Conservation (phyloP, 2,329 filamentous ascomycete species). For the Exophiala sp. region DNA sequence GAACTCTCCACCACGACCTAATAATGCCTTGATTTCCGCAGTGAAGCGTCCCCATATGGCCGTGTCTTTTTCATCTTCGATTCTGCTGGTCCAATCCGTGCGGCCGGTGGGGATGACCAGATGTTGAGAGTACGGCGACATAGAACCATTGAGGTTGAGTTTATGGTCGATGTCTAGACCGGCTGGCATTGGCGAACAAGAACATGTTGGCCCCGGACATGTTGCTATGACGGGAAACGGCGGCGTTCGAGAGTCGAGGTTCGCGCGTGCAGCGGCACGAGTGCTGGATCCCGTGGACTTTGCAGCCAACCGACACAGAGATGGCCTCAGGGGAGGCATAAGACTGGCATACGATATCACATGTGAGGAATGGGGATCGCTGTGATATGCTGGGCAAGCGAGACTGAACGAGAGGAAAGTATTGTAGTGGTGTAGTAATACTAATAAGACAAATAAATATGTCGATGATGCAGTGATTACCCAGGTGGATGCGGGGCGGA, state of each 20-base stretch:
- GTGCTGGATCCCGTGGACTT: neutral
- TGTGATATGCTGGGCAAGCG: too few relatives aligned
- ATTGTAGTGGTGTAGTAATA: too few relatives aligned
- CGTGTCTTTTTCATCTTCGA: constrained; percentile 67
- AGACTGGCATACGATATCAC: neutral
- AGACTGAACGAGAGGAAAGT: too few relatives aligned
- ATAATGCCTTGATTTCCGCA: constrained; percentile 62
- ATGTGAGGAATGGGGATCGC: neutral
- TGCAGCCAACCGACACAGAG: neutral
- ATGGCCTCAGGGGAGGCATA: constrained; percentile 21
- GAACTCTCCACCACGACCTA: constrained; percentile 61
- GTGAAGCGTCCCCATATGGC: constrained; percentile 44
- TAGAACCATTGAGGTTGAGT: constrained; percentile 65
- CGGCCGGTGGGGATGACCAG: constrained; percentile 76
- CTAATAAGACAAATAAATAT: neutral
- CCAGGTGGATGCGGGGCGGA: neutral
- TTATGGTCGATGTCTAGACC: constrained; percentile 69
- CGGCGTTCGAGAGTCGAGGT: constrained; percentile 27
- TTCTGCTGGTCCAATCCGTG: constrained; percentile 72
- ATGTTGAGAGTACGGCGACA: constrained; percentile 73
- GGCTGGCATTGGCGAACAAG: constrained; percentile 65
- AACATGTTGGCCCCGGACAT: constrained; percentile 72
- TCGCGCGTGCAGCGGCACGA: constrained; percentile 1
- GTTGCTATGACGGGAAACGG: constrained; percentile 45
- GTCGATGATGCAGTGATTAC: neutral